These are phyloP conservation scores for Dryas integrifolia DNA, from an alignment of 331 rosid genomes.

Conservation along the genomic window DNA sequence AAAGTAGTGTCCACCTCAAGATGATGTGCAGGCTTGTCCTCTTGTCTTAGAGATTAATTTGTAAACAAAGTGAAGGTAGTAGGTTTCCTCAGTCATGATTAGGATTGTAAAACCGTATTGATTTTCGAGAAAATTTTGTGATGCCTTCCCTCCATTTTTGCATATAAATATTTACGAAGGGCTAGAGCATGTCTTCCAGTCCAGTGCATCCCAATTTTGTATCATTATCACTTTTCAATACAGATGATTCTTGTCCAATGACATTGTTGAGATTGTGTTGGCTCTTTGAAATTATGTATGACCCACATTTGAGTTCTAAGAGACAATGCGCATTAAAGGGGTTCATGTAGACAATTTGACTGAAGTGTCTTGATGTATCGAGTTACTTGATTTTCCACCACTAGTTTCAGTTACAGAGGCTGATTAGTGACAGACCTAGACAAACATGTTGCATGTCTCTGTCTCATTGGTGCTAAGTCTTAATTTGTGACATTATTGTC, in stretches of 20 bases:
- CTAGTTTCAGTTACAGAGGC: not conserved
- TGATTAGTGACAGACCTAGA: not conserved
- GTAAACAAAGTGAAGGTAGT: not conserved
- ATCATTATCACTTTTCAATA: not conserved
- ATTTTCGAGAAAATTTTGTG: not conserved
- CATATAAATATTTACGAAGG: not conserved
- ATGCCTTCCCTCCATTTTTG: not conserved
- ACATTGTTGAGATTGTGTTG: not conserved
- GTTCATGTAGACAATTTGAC: not conserved
- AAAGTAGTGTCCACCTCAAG: conserved; percentile 58
- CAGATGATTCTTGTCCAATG: not conserved
- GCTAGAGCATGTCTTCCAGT: not conserved
- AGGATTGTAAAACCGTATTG: conserved; percentile 4
- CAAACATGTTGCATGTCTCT: too few relatives aligned
- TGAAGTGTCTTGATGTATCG: not conserved
- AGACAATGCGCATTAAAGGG: not conserved
- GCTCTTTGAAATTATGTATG: not conserved
- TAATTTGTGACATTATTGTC: not conserved
- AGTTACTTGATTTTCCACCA: not conserved
- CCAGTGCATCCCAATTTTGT: not conserved
- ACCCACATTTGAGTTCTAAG: not conserved
- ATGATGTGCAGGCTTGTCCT: conserved; percentile 18
- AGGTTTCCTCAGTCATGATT: not conserved
- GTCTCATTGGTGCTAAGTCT: not conserved
- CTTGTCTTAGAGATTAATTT: not conserved